Evolutionary conservation across 2,329 filamentous ascomycete genomes (phyloP).

Genomic region (Exophiala sideris): DNA sequence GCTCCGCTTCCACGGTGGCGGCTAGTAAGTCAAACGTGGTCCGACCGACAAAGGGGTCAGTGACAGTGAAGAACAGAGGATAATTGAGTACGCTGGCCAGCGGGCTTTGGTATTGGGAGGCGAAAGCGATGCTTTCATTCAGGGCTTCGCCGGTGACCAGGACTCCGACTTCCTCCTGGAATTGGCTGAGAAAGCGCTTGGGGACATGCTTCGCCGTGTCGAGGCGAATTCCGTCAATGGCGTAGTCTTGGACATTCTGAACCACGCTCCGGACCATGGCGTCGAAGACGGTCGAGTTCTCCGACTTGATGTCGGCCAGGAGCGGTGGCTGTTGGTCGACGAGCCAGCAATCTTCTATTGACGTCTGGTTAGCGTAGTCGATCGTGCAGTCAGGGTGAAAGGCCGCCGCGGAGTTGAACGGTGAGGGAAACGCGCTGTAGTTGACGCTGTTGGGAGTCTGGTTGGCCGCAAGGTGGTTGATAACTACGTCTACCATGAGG

Average conservation of each 20-base stretch:
- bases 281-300: conserved; percentile 39
- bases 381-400: conserved; percentile 35
- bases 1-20: no score
- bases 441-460: conserved; percentile 30
- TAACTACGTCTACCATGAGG: conserved; percentile 53
- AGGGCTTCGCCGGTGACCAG: conserved; percentile 49
- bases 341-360: conserved; percentile 47
- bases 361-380: conserved; percentile 32
- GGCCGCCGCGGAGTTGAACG: conserved; percentile 33
- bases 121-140: conserved; percentile 36
- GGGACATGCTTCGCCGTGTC: conserved; percentile 50
- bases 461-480: conserved; percentile 46
- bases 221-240: conserved; percentile 50
- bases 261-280: conserved; percentile 43
- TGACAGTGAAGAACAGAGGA: conserved; percentile 38
- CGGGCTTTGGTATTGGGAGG: conserved; percentile 44
- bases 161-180: conserved; percentile 39
- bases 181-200: conserved; percentile 40
- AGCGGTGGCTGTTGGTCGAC: conserved; percentile 45
- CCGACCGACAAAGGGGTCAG: conserved; percentile 34
- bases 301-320: conserved; percentile 47
- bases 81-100: conserved; percentile 49
- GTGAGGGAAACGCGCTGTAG: conserved; percentile 28
- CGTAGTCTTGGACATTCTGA: conserved; percentile 43
- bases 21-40: conserved; percentile 19